Percentiles rank a stretch among this genome's conserved stretches.
Evolutionary conservation across 805 yeast species (phyloP).

Genomic region (Ogataea trehalophila): DNA sequence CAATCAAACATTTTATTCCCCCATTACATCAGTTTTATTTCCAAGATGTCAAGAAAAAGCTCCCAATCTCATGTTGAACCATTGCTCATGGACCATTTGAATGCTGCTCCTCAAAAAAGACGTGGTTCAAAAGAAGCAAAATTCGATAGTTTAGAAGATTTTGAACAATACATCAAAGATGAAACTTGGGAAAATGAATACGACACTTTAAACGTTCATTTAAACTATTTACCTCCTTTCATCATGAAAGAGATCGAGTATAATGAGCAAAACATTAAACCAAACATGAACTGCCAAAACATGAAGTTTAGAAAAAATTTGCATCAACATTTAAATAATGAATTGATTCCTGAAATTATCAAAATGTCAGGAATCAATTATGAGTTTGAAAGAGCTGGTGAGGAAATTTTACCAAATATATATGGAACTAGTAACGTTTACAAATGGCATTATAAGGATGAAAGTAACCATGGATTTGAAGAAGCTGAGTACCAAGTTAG

Average conservation of each 20-base stretch:
- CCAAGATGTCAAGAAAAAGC: constrained; percentile 3
- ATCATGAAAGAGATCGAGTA: constrained; percentile 55
- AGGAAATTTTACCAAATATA: constrained; percentile 37
- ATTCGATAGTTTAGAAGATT: constrained; percentile 53
- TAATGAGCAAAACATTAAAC: constrained; percentile 58
- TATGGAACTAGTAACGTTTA: constrained; percentile 34
- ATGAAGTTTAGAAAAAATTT: constrained; percentile 59
- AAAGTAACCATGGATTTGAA: constrained; percentile 42
- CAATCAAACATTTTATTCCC: neutral
- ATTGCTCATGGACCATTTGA: constrained; percentile 2
- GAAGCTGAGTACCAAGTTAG: constrained; percentile 36
- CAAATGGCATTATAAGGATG: constrained; percentile 54
- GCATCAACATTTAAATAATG: constrained; percentile 62
- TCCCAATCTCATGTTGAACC: constrained; percentile 3
- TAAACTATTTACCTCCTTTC: constrained; percentile 34
- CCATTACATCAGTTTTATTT: neutral
- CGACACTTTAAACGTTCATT: constrained; percentile 6
- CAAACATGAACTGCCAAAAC: constrained; percentile 57
- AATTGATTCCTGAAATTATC: constrained; percentile 53
- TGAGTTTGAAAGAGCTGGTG: constrained; percentile 33
- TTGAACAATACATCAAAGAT: constrained; percentile 53
- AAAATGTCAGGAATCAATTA: constrained; percentile 42
- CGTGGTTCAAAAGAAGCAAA: constrained; percentile 4
- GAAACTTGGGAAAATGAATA: constrained; percentile 29
- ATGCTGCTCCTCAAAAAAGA: neutral